Conservation (phyloP, 176 grass and related monocot genomes). For the Carex scoparia region DNA sequence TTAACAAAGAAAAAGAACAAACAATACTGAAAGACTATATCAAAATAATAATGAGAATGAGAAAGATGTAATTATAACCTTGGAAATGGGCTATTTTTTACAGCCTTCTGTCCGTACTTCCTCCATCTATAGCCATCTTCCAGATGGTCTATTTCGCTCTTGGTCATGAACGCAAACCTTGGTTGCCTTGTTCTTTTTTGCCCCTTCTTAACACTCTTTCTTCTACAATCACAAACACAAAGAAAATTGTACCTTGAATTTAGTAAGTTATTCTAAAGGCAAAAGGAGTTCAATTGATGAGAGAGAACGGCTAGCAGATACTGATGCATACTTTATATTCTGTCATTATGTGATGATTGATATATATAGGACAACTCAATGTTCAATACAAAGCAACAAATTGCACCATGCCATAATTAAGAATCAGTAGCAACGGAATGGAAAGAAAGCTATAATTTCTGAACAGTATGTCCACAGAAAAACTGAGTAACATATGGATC, state of each 20-base stretch:
- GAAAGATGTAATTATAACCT: slow-evolving; percentile 36
- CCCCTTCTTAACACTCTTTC: slow-evolving; percentile 42
- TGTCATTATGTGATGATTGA: background rate
- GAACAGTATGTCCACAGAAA: background rate
- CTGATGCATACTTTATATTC: background rate
- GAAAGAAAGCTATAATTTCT: background rate
- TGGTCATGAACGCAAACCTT: slow-evolving; percentile 86
- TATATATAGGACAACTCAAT: background rate
- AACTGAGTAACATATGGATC: background rate
- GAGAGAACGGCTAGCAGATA: background rate
- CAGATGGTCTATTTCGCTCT: slow-evolving; percentile 78
- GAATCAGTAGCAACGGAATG: background rate
- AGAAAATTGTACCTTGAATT: slow-evolving; percentile 16
- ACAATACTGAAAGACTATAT: background rate
- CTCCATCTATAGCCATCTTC: slow-evolving; percentile 94
- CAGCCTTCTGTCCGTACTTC: slow-evolving; percentile 86
- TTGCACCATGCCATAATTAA: background rate
- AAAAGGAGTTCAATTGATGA: background rate
- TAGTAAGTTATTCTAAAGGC: background rate
- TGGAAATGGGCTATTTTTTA: slow-evolving; percentile 93
- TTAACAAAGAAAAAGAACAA: background rate
- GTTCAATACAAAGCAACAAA: background rate
- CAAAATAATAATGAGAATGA: background rate
- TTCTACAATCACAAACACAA: slow-evolving; percentile 12
- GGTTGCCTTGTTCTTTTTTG: slow-evolving; percentile 58